Conservation (phyloP, 2,329 filamentous ascomycete genomes). For the Botrytis byssoidea region DNA sequence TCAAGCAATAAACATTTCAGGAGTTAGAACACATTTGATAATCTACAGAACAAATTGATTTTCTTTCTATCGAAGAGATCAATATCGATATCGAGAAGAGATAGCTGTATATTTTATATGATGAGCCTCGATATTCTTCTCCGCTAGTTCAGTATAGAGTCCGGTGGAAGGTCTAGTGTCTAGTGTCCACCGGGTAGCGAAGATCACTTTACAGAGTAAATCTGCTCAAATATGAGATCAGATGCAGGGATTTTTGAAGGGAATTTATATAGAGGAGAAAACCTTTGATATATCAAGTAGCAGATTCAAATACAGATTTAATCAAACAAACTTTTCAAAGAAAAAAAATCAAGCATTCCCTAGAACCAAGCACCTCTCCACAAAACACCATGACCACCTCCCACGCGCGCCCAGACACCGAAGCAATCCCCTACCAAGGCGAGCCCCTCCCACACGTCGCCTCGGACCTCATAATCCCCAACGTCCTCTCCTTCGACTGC, state of each 20-base stretch:
- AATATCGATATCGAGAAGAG: not conserved
- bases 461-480: not conserved
- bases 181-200: not conserved
- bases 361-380: not conserved
- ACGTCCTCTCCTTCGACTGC: not conserved
- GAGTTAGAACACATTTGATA: not conserved
- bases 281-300: rapidly evolving
- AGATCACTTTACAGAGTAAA: not conserved
- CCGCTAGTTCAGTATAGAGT: not conserved
- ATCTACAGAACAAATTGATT: not conserved
- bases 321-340: not conserved
- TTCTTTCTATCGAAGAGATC: not conserved
- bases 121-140: not conserved
- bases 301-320: not conserved
- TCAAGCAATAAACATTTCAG: not conserved
- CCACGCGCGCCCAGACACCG: not conserved
- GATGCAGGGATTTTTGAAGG: not conserved
- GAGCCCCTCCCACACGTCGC: not conserved
- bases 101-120: not conserved
- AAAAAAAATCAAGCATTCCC: not conserved
- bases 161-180: not conserved
- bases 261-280: not conserved
- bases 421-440: not conserved
- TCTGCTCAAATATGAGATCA: not conserved
- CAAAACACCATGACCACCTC: not conserved